A percentile compares a stretch with the other conserved stretches of the same genome.
These are phyloP conservation scores for Remersonia thermophila DNA, from an alignment of 2,329 filamentous ascomycete genomes.

Conservation along the genomic window DNA sequence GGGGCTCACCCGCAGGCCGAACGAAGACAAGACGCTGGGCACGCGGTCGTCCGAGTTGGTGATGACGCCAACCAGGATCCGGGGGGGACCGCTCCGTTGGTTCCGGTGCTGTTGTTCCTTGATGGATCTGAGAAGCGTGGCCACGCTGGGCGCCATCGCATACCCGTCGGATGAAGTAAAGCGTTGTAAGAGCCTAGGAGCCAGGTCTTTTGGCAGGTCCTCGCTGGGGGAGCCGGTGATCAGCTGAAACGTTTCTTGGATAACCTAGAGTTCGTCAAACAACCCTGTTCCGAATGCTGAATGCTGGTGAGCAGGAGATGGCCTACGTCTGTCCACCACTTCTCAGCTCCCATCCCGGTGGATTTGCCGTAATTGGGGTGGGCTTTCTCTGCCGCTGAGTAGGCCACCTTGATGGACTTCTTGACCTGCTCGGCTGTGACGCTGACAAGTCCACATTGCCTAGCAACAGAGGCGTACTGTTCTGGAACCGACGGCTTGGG, in stretches of 20 bases:
- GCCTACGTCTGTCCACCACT: slow-evolving; percentile 49
- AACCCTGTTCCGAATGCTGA: too few species aligned
- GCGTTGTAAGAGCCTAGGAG: slow-evolving; percentile 34
- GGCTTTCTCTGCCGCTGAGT: slow-evolving; percentile 31
- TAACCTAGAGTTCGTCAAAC: slow-evolving; percentile 29
- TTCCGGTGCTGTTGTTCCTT: neutral
- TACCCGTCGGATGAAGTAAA: slow-evolving; percentile 45
- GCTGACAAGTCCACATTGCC: slow-evolving; percentile 33
- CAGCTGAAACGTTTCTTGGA: slow-evolving; percentile 39
- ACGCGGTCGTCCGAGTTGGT: slow-evolving; percentile 54
- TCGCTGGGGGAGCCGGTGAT: slow-evolving; percentile 16
- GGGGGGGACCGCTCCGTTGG: slow-evolving; percentile 15
- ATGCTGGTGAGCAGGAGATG: too few species aligned
- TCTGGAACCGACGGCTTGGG: slow-evolving; percentile 36
- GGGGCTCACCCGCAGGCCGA: slow-evolving; percentile 37
- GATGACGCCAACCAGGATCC: slow-evolving; percentile 41
- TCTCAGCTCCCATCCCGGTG: slow-evolving; percentile 35
- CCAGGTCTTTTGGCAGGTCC: slow-evolving; percentile 31
- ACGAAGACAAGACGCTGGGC: slow-evolving; percentile 36
- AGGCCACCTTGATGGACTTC: slow-evolving; percentile 27
- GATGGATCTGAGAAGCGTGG: slow-evolving; percentile 1
- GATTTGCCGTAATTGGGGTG: slow-evolving; percentile 49
- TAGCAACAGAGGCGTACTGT: slow-evolving; percentile 43
- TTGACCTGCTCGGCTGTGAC: slow-evolving; percentile 30
- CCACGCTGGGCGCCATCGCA: slow-evolving; percentile 31